A percentile compares a stretch with the other conserved stretches of the same genome.
Evolutionary conservation across 371 early-diverging fungal species (phyloP).

Genomic region (Rhizopus stolonifer): DNA sequence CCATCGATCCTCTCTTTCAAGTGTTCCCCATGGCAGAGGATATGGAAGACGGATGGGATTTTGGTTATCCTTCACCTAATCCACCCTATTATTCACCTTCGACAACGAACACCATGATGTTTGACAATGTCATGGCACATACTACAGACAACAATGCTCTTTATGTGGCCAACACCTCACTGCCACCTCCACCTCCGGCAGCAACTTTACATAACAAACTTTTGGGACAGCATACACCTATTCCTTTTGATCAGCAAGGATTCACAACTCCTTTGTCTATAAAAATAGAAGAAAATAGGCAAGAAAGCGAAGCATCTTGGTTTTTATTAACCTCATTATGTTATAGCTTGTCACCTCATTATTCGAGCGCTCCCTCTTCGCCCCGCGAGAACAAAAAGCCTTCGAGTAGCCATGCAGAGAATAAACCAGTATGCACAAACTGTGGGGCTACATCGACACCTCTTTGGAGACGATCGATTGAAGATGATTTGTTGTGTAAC

Average conservation of each 20-base stretch:
- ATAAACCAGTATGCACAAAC: constrained; percentile 67
- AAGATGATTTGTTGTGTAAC: constrained; percentile 84
- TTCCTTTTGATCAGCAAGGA: background rate
- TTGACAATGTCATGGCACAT: background rate
- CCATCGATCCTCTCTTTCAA: constrained; percentile 8
- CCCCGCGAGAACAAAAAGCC: background rate
- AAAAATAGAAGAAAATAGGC: background rate
- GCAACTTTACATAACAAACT: constrained; percentile 24
- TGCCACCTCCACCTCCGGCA: constrained; percentile 31
- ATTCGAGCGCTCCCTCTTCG: background rate
- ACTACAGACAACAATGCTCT: constrained; percentile 9
- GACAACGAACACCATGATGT: background rate
- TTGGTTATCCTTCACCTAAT: background rate
- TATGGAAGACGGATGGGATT: background rate
- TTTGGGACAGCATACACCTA: constrained; percentile 3
- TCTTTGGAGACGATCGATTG: constrained; percentile 87
- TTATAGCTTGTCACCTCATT: too few relatives aligned
- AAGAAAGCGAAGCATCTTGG: too few relatives aligned
- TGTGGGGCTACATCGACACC: constrained; percentile 89
- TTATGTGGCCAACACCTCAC: constrained; percentile 20
- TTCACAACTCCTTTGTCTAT: background rate
- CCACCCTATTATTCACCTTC: background rate
- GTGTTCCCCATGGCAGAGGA: constrained; percentile 5
- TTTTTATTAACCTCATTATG: background rate
- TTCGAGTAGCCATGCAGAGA: constrained; percentile 16